Base-by-base conservation (phyloP, 140 eudicot species). In the Flaveria floridana region DNA sequence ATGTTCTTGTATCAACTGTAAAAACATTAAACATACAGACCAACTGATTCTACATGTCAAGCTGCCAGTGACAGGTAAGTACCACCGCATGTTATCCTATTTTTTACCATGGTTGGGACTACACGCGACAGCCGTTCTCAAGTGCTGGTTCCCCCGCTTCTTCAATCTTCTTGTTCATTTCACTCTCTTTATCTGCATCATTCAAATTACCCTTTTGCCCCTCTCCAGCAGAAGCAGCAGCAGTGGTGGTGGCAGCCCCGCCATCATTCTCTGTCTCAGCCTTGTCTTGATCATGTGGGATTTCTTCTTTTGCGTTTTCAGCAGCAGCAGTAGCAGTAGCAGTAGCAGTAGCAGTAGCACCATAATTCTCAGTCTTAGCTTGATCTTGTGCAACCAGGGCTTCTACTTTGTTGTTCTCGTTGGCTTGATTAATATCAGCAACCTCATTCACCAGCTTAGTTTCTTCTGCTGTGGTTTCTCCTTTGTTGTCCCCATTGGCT, bases 41-140 rank as follows among this genome's bases (percentile, higher is more conserved):
- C 30, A 9, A 67, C 16, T 20, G 58, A 77, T 62, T 69, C 84
- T 86, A 79, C 76, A 74, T 56, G 83, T 79, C 76, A 79, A 82
- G 58, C 73, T 79, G 55, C 81, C 51, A 63, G 55, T 21, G 65
- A 37, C 65, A 65, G 37, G 42, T 28, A 70, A 57, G 61, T 34
- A 12, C 18, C 55, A 25, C 59, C 67, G 46, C 25, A n/a, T 41
- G 68, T 79, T 72, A 67, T 65, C 52, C 69, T 41, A 66, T 55
- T 56, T 73, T 73, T 81, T 56, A 88, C 74, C 86, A 83, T 59
- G 82, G 82, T 65, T 80, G 63, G 81, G 76, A 50, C 74, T 52
- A 78, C 65, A 76, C 81, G 58, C 56, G 70, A 83, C 80, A 46
- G 56, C 89, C 87, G 39, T 89, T 87, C 82, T 83, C 83, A 0